Percentiles rank a stretch among this genome's conserved stretches.
Conservation (phyloP, 1,284 basidiomycete genomes). For the Ustilago nuda region DNA sequence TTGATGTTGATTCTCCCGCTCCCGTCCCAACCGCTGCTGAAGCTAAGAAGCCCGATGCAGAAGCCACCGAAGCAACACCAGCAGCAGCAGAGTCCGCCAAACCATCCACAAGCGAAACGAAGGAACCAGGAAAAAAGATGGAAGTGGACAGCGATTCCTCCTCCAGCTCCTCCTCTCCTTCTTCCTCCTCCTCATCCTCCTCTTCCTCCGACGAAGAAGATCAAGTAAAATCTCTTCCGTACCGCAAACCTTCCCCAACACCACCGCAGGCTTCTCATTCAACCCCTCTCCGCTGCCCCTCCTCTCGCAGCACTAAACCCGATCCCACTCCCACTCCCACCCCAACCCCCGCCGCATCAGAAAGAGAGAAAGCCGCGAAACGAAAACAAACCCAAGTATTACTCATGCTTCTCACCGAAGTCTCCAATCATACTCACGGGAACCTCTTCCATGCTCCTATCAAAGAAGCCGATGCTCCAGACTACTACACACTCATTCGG, state of each 20-base stretch:
- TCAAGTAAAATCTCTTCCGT: conserved; percentile 29
- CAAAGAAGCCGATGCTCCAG: conserved; percentile 66
- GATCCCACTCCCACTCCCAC: conserved; percentile 6
- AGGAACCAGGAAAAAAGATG: conserved; percentile 18
- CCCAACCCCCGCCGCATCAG: conserved; percentile 17
- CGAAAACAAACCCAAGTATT: conserved; percentile 61
- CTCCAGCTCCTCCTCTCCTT: not conserved
- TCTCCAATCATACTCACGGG: conserved; percentile 65
- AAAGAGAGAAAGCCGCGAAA: conserved; percentile 41
- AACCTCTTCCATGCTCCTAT: conserved; percentile 66
- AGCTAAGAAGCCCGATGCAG: conserved; percentile 1
- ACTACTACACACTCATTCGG: conserved; percentile 63
- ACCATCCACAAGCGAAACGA: not conserved
- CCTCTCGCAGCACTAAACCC: conserved; percentile 1
- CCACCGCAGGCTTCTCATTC: not conserved
- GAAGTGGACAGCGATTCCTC: conserved; percentile 12
- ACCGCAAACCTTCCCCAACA: conserved; percentile 12
- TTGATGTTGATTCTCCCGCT: conserved; percentile 17
- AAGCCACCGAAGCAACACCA: not conserved
- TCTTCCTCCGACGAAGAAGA: conserved; percentile 27
- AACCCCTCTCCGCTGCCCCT: not conserved
- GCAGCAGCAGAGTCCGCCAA: conserved; percentile 1
- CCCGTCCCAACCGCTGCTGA: not conserved
- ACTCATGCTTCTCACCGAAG: conserved; percentile 62
- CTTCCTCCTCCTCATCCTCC: not conserved